phyloP scores from a whole-genome alignment of 2,329 filamentous ascomycete species.

The Septoria linicola region DNA sequence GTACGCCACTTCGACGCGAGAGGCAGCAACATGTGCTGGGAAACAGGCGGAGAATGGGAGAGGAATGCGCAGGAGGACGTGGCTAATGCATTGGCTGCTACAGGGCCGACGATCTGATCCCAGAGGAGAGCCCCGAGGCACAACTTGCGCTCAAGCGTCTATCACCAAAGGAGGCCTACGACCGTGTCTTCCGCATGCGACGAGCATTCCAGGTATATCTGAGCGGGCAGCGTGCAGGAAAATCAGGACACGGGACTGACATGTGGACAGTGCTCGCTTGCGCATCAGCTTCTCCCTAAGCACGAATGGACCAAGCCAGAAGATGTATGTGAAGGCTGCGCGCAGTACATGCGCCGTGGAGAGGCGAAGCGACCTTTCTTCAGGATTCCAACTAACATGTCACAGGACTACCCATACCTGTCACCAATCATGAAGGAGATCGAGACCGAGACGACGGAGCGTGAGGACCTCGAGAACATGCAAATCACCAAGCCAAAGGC shows the following conservation, averaged over 20 bases:
- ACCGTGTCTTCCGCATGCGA: conserved; percentile 95
- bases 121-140: conserved; percentile 85
- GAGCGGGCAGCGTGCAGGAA: neutral
- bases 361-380: too few relatives aligned
- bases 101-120: conserved; percentile 91
- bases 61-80: neutral
- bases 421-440: conserved; percentile 67
- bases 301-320: conserved; percentile 67
- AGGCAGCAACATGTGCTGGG: neutral
- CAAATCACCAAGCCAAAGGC: conserved; percentile 51
- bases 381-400: conserved; percentile 1
- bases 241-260: conserved; percentile 12
- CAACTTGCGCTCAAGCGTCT: conserved; percentile 89
- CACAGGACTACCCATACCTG: conserved; percentile 67
- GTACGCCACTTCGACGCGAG: conserved; percentile 53
- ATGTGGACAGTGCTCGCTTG: conserved; percentile 59
- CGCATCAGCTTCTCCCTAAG: conserved; percentile 64
- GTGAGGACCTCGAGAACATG: conserved; percentile 67
- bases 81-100: conserved; percentile 23
- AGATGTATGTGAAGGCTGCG: conserved; percentile 52
- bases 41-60: neutral
- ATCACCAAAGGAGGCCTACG: conserved; percentile 84
- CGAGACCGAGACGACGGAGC: conserved; percentile 65
- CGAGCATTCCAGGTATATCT: conserved; percentile 78
- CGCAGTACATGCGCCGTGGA: neutral